Evolutionary conservation across 2,329 filamentous ascomycete species (phyloP).

Genomic region (Cyphellophora europaea): DNA sequence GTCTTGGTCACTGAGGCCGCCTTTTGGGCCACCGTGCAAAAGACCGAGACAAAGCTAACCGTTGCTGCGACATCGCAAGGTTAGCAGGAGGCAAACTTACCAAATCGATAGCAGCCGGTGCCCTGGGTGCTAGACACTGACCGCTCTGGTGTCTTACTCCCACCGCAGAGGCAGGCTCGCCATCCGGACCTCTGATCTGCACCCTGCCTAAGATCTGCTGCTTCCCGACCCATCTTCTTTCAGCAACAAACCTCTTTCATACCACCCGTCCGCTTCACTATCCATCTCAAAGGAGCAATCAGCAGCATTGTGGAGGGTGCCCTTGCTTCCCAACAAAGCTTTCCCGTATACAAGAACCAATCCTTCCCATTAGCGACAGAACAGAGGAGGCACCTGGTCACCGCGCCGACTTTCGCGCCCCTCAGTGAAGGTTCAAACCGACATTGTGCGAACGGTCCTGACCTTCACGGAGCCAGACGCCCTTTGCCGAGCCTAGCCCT

Average conservation of each 20-base stretch:
- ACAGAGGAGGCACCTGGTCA: background rate
- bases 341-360: background rate
- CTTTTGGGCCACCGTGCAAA: slow-evolving; percentile 6
- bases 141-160: too few species aligned
- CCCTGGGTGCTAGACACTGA: too few species aligned
- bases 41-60: slow-evolving; percentile 13
- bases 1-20: slow-evolving; percentile 9
- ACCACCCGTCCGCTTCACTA: background rate
- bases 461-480: slow-evolving; percentile 1
- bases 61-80: too few species aligned
- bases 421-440: background rate
- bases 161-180: slow-evolving; percentile 6
- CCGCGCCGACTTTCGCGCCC: too few species aligned
- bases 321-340: background rate
- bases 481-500: slow-evolving; percentile 2
- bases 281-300: slow-evolving; percentile 4
- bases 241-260: slow-evolving; percentile 2
- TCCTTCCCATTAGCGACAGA: background rate
- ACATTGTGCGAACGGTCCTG: background rate
- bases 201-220: slow-evolving; percentile 6
- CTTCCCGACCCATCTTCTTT: slow-evolving; percentile 1
- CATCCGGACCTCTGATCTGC: slow-evolving; percentile 5
- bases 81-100: too few species aligned
- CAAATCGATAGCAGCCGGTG: too few species aligned
- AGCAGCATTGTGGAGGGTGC: slow-evolving; percentile 1